A percentile compares a stretch with the other conserved stretches of the same genome.
phyloP scores from a whole-genome alignment of 1,284 basidiomycete genomes.

The Heliocybe sulcata region DNA sequence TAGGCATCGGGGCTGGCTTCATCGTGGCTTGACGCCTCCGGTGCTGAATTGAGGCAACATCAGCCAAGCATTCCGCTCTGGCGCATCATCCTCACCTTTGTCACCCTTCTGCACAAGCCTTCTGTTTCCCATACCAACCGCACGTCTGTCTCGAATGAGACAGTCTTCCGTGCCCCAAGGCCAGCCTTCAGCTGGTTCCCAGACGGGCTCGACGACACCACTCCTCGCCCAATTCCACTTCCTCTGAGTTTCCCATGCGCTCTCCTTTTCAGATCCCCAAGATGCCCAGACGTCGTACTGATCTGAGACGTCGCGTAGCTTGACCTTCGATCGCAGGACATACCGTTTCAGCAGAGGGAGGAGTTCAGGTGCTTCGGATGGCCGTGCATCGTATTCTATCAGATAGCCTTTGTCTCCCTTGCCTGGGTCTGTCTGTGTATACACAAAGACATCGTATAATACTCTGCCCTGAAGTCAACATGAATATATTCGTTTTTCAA shows the following conservation, averaged over 20 bases:
- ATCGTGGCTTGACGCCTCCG: slow-evolving; percentile 48
- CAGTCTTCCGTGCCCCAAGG: slow-evolving; percentile 56
- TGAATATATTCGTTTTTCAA: slow-evolving; percentile 3
- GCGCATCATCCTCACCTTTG: slow-evolving; percentile 53
- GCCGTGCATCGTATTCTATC: slow-evolving; percentile 66
- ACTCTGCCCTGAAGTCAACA: slow-evolving; percentile 68
- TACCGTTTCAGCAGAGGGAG: slow-evolving; percentile 73
- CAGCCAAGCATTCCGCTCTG: neutral
- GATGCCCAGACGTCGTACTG: slow-evolving; percentile 77
- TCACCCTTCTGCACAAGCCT: slow-evolving; percentile 65
- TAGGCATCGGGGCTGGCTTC: slow-evolving; percentile 51
- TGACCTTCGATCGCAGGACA: slow-evolving; percentile 86
- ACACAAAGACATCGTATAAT: slow-evolving; percentile 84
- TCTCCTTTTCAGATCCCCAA: slow-evolving; percentile 53
- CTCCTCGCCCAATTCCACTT: slow-evolving; percentile 54
- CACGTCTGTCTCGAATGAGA: slow-evolving; percentile 64
- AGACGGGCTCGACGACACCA: slow-evolving; percentile 63
- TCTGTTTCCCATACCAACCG: slow-evolving; percentile 70
- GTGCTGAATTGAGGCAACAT: slow-evolving; percentile 32
- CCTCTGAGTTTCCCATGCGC: slow-evolving; percentile 30
- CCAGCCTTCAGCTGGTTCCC: slow-evolving; percentile 38
- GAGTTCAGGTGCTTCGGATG: slow-evolving; percentile 52
- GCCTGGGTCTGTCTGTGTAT: slow-evolving; percentile 45
- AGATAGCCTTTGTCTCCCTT: slow-evolving; percentile 49
- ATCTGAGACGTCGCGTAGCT: slow-evolving; percentile 67